Conservation (phyloP, 2,329 filamentous ascomycete species). For the Verticillium nonalfalfae region DNA sequence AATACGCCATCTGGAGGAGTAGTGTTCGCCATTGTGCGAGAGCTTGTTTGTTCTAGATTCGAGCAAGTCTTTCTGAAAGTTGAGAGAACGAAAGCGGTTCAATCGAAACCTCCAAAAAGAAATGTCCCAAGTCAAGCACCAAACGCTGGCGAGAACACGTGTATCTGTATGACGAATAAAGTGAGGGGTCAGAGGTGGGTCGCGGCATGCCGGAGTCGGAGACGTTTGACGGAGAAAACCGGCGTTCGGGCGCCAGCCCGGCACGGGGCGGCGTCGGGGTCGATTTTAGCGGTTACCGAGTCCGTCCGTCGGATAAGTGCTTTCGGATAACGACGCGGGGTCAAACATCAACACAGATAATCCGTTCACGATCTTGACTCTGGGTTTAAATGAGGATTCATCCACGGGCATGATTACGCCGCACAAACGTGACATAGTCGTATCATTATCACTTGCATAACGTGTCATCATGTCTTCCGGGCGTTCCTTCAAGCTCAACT, state of each 20-base stretch:
- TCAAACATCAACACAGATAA: constrained; percentile 1
- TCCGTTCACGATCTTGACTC: background rate
- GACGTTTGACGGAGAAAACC: background rate
- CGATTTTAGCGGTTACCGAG: background rate
- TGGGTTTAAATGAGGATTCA: background rate
- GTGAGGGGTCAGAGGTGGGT: background rate
- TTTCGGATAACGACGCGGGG: background rate
- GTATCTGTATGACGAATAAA: background rate
- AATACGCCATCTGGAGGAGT: constrained; percentile 42
- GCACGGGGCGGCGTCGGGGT: background rate
- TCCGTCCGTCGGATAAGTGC: background rate
- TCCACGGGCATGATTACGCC: constrained; percentile 1
- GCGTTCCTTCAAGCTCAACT: constrained; percentile 21
- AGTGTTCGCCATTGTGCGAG: background rate
- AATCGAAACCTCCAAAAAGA: background rate
- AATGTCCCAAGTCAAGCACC: background rate
- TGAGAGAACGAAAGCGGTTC: background rate
- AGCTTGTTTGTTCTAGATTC: background rate
- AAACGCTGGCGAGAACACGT: background rate
- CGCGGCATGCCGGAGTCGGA: background rate
- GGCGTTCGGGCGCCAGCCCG: background rate
- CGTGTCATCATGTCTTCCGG: constrained; percentile 15
- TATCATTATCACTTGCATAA: background rate
- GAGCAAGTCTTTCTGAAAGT: background rate
- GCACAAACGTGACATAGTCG: constrained; percentile 3